A percentile compares a stretch with the other conserved stretches of the same genome.
These are phyloP conservation scores for Podospora appendiculata DNA, from an alignment of 495 filamentous ascomycete species.

Conservation along the genomic window DNA sequence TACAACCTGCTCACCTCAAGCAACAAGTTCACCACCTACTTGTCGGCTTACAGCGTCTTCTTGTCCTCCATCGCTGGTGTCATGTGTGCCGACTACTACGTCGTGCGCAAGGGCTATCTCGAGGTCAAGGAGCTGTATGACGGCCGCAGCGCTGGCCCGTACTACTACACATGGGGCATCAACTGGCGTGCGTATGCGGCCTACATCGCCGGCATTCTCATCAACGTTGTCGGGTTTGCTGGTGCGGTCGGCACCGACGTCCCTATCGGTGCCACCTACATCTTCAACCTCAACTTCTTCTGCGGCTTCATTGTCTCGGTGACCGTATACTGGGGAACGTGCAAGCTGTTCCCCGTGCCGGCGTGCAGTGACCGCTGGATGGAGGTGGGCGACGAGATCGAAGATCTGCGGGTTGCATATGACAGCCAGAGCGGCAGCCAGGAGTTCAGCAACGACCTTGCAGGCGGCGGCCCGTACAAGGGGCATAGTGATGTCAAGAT, in stretches of 20 bases:
- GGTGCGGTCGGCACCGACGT: slow-evolving; percentile 63
- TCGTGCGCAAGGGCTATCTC: slow-evolving; percentile 77
- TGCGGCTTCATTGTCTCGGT: slow-evolving; percentile 67
- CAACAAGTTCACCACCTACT: slow-evolving; percentile 93
- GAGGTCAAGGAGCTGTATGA: slow-evolving; percentile 75
- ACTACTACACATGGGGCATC: slow-evolving; percentile 67
- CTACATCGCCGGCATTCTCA: slow-evolving; percentile 77
- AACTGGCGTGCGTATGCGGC: slow-evolving; percentile 79
- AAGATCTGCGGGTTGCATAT: slow-evolving; percentile 42
- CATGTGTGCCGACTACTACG: slow-evolving; percentile 84
- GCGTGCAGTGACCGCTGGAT: slow-evolving; percentile 70
- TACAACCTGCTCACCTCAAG: slow-evolving; percentile 70
- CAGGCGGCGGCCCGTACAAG: background rate
- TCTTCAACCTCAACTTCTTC: slow-evolving; percentile 91
- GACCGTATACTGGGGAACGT: slow-evolving; percentile 61
- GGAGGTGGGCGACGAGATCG: slow-evolving; percentile 66
- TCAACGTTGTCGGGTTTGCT: slow-evolving; percentile 90
- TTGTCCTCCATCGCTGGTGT: slow-evolving; percentile 87
- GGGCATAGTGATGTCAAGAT: slow-evolving; percentile 6
- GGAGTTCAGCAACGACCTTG: slow-evolving; percentile 5
- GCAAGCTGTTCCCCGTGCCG: slow-evolving; percentile 61
- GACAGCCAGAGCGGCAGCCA: slow-evolving; percentile 18
- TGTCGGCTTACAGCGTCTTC: slow-evolving; percentile 93
- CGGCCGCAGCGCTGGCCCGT: slow-evolving; percentile 55
- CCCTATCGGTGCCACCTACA: slow-evolving; percentile 73